Percentiles rank a stretch among this genome's conserved stretches.
phyloP scores from a whole-genome alignment of 305 asterid species.

The Fraxinus xanthoxyloides region DNA sequence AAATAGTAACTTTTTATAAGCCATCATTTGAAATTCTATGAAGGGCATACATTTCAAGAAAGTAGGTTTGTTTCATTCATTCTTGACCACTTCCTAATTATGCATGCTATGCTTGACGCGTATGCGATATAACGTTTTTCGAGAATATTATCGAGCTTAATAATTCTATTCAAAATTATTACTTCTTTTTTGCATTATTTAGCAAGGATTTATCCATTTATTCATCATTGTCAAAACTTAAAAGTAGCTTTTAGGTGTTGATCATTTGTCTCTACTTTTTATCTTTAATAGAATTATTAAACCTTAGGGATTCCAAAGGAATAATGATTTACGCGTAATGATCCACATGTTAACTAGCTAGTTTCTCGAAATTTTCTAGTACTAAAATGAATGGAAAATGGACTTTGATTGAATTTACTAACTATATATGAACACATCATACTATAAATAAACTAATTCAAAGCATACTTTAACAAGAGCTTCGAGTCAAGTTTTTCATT shows the following conservation, averaged over 20 bases:
- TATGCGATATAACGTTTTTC: not conserved
- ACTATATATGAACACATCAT: too few relatives aligned
- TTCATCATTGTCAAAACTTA: not conserved
- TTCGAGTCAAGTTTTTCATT: too few relatives aligned
- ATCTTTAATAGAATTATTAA: conserved; percentile 24
- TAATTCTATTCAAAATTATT: not conserved
- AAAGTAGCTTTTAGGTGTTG: conserved; percentile 30
- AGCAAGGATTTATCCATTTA: conserved; percentile 1
- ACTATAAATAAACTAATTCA: too few relatives aligned
- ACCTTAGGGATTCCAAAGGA: conserved; percentile 37
- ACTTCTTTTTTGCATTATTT: conserved; percentile 15
- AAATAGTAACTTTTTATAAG: not conserved
- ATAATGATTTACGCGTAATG: conserved; percentile 38
- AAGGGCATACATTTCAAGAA: not conserved
- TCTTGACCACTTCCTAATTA: conserved; percentile 18
- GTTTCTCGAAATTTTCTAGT: conserved; percentile 17
- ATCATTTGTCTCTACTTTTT: conserved; percentile 12
- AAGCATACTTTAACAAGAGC: too few relatives aligned
- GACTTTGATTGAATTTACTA: too few relatives aligned
- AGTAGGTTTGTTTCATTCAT: conserved; percentile 11
- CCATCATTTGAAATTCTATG: not conserved
- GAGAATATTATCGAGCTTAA: not conserved
- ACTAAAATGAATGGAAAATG: too few relatives aligned
- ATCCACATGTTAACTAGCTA: conserved; percentile 25
- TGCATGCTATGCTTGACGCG: not conserved